A percentile compares a stretch with the other conserved stretches of the same genome.
These are phyloP conservation scores for Pleoardoris graminearum DNA, from an alignment of 2,329 filamentous ascomycete species.

Conservation along the genomic window DNA sequence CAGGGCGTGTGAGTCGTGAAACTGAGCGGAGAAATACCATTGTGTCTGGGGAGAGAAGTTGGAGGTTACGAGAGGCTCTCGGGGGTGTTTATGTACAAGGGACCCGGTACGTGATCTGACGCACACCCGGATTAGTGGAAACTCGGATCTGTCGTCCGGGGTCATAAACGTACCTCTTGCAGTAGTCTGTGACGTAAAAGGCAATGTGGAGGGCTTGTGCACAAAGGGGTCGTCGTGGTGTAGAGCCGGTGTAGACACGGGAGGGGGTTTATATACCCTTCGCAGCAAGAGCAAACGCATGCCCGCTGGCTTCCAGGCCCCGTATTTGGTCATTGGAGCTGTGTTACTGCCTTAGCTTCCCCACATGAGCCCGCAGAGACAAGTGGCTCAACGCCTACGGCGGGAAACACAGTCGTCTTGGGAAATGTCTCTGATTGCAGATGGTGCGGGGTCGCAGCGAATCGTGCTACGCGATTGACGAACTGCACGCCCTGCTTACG, in stretches of 20 bases:
- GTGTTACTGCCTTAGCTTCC: slow-evolving; percentile 32
- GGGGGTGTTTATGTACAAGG: slow-evolving; percentile 28
- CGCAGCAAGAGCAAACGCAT: slow-evolving; percentile 22
- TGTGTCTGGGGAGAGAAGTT: slow-evolving; percentile 40
- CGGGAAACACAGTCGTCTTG: slow-evolving; percentile 38
- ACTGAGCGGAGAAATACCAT: slow-evolving; percentile 66
- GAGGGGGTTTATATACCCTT: slow-evolving; percentile 37
- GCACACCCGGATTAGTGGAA: slow-evolving; percentile 28
- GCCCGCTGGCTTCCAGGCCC: slow-evolving; percentile 19
- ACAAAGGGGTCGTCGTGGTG: slow-evolving; percentile 22
- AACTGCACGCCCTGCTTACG: slow-evolving; percentile 14
- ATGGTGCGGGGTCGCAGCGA: slow-evolving; percentile 44
- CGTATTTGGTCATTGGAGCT: slow-evolving; percentile 26
- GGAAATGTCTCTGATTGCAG: slow-evolving; percentile 35
- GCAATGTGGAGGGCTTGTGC: slow-evolving; percentile 14
- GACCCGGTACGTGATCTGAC: slow-evolving; percentile 33
- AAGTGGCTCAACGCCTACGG: slow-evolving; percentile 26
- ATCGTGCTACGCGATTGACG: slow-evolving; percentile 32
- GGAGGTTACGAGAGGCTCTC: slow-evolving; percentile 21
- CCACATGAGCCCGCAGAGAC: slow-evolving; percentile 38
- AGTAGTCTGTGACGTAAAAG: slow-evolving; percentile 28
- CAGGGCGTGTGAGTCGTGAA: slow-evolving; percentile 60
- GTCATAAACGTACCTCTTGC: slow-evolving; percentile 30
- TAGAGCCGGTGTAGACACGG: slow-evolving; percentile 25
- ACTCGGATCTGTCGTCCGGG: slow-evolving; percentile 24